These are phyloP conservation scores for Yamadazyma pseudoaaseri DNA, from an alignment of 1,139 yeast species.

Conservation along the genomic window DNA sequence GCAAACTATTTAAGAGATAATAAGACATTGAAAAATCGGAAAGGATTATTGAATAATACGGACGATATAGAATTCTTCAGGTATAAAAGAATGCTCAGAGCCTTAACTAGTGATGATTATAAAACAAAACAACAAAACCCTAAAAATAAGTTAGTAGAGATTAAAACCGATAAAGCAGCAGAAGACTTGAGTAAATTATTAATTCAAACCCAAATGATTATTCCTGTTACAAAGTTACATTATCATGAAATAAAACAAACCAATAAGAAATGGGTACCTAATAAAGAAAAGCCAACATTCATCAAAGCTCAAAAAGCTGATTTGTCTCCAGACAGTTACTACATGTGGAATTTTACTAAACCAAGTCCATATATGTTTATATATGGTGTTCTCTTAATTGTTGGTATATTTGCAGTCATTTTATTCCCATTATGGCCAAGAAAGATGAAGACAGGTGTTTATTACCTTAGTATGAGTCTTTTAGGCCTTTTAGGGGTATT, in stretches of 20 bases:
- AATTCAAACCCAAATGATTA: conserved; percentile 71
- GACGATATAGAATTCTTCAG: conserved; percentile 78
- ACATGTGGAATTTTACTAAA: conserved; percentile 81
- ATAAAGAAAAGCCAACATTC: conserved; percentile 73
- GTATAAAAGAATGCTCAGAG: conserved; percentile 78
- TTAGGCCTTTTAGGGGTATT: conserved; percentile 74
- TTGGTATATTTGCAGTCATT: conserved; percentile 70
- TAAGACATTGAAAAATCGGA: conserved; percentile 68
- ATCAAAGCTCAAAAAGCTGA: conserved; percentile 66
- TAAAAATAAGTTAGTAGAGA: conserved; percentile 55
- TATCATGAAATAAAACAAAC: conserved; percentile 67
- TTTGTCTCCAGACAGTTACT: conserved; percentile 75
- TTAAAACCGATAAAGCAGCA: conserved; percentile 54
- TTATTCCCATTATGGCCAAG: conserved; percentile 97
- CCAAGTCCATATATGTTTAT: conserved; percentile 67
- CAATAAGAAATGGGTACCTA: conserved; percentile 62
- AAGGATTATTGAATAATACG: conserved; percentile 70
- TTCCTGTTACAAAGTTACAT: conserved; percentile 73
- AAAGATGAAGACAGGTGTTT: conserved; percentile 85
- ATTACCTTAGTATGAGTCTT: conserved; percentile 80
- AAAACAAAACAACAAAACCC: conserved; percentile 54
- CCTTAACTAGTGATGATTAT: conserved; percentile 74
- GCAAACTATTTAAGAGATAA: conserved; percentile 73
- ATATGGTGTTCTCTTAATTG: conserved; percentile 64
- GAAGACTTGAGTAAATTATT: conserved; percentile 61